phyloP scores from a whole-genome alignment of 352 stramenopile genomes.

The Pythium apleroticum region DNA sequence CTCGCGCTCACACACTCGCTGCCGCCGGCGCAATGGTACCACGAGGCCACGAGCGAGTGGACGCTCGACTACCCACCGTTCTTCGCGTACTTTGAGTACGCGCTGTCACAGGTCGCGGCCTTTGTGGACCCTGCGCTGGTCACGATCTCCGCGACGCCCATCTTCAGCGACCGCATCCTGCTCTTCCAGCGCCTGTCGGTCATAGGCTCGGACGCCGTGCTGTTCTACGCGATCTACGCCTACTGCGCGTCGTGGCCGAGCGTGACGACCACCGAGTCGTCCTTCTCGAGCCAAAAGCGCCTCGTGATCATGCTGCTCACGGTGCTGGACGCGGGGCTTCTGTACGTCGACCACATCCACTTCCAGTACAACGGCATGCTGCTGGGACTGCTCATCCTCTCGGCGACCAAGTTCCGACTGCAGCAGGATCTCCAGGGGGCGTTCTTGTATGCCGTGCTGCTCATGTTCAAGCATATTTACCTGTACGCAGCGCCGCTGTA shows the following conservation, averaged over 20 bases:
- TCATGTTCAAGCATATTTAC: constrained; percentile 99
- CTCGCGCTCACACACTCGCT: constrained; percentile 93
- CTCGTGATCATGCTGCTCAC: constrained; percentile 85
- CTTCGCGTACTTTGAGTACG: constrained; percentile 97
- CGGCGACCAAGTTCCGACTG: constrained; percentile 76
- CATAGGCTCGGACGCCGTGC: constrained; percentile 85
- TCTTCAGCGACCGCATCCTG: constrained; percentile 64
- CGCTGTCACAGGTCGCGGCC: constrained; percentile 65
- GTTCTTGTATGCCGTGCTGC: constrained; percentile 89
- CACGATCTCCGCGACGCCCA: constrained; percentile 48
- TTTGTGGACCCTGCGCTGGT: constrained; percentile 70
- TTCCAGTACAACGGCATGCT: constrained; percentile 99
- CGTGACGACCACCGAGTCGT: constrained; percentile 66
- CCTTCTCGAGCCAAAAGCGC: constrained; percentile 59
- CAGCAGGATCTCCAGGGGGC: constrained; percentile 87
- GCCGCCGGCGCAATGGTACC: constrained; percentile 93
- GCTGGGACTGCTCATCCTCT: constrained; percentile 93
- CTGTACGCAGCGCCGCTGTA: constrained; percentile 94
- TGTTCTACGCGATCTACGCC: constrained; percentile 81
- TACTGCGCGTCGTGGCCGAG: constrained; percentile 84
- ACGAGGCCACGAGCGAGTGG: constrained; percentile 94
- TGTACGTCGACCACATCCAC: constrained; percentile 98
- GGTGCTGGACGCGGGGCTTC: constrained; percentile 91
- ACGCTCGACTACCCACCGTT: constrained; percentile 98
- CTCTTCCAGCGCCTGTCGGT: constrained; percentile 94